Evolutionary conservation across 163 green algal genomes (phyloP).

Genomic region (Trebouxia gelatinosa): DNA sequence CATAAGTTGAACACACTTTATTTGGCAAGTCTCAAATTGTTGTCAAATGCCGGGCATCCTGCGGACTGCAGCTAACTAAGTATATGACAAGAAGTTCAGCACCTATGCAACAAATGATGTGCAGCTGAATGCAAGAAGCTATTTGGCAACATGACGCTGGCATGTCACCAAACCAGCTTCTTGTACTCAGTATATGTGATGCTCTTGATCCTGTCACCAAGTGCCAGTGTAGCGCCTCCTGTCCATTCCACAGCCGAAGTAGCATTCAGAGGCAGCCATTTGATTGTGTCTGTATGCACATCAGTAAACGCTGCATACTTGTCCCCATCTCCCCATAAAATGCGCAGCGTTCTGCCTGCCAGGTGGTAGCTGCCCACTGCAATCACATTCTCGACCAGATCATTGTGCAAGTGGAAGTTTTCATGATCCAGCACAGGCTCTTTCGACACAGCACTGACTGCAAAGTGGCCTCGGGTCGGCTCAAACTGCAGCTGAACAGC

Average conservation of each 20-base stretch:
- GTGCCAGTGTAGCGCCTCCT: background rate
- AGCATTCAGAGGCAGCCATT: background rate
- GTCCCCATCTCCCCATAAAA: slow-evolving; percentile 3
- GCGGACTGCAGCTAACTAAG: too few relatives aligned
- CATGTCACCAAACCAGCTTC: background rate
- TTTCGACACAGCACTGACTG: background rate
- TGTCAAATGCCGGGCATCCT: too few relatives aligned
- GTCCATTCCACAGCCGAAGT: slow-evolving; percentile 8
- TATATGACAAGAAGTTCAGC: too few relatives aligned
- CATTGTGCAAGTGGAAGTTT: background rate
- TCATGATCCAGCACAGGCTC: slow-evolving; percentile 7
- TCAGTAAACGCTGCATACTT: slow-evolving; percentile 9
- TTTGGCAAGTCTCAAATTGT: too few relatives aligned
- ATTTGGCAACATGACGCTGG: too few relatives aligned
- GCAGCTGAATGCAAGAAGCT: too few relatives aligned
- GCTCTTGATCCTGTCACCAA: background rate
- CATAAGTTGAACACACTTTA: too few relatives aligned
- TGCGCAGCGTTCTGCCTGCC: background rate
- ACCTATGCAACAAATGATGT: too few relatives aligned
- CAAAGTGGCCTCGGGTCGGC: background rate
- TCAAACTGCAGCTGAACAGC: slow-evolving; percentile 13
- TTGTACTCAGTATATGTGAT: slow-evolving; percentile 18
- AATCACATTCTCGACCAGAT: background rate
- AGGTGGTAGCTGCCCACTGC: slow-evolving; percentile 12
- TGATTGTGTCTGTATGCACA: background rate